A percentile compares a stretch with the other conserved stretches of the same genome.
phyloP scores from a whole-genome alignment of 2,329 filamentous ascomycete genomes.

The Aspergillus brunneoviolaceus region DNA sequence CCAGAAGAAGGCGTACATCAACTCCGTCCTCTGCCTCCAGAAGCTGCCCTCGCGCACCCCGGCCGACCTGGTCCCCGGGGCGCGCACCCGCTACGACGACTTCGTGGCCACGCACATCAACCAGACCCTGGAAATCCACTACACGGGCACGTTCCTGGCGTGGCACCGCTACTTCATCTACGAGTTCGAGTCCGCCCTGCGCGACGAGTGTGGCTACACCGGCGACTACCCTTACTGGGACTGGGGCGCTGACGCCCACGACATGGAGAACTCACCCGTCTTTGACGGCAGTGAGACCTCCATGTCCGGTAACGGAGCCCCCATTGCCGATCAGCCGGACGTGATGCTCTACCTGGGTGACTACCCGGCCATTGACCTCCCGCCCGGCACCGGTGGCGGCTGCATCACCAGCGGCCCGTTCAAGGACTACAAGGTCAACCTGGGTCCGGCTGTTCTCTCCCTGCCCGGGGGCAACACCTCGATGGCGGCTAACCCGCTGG shows the following conservation, averaged over 20 bases:
- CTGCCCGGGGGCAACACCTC: slow-evolving; percentile 10
- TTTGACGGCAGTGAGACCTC: slow-evolving; percentile 52
- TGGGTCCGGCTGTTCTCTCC: slow-evolving; percentile 10
- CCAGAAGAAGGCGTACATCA: slow-evolving; percentile 29
- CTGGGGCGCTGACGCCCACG: slow-evolving; percentile 43
- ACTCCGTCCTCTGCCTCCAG: not conserved
- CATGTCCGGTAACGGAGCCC: slow-evolving; percentile 48
- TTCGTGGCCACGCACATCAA: slow-evolving; percentile 53
- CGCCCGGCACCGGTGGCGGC: slow-evolving; percentile 16
- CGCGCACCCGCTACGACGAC: slow-evolving; percentile 49
- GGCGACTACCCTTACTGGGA: slow-evolving; percentile 47
- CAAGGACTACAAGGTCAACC: slow-evolving; percentile 14
- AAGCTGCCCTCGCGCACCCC: not conserved
- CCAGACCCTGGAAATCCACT: slow-evolving; percentile 48
- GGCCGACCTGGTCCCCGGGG: not conserved
- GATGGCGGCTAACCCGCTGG: slow-evolving; percentile 14
- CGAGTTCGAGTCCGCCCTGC: slow-evolving; percentile 33
- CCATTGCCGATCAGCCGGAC: slow-evolving; percentile 27
- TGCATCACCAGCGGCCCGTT: slow-evolving; percentile 19
- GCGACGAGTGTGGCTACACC: slow-evolving; percentile 40
- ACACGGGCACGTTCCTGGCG: slow-evolving; percentile 25
- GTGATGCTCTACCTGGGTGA: slow-evolving; percentile 18
- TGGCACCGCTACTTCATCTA: slow-evolving; percentile 40
- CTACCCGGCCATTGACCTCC: slow-evolving; percentile 34
- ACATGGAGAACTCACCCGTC: slow-evolving; percentile 45